Conservation (phyloP, 306 rosid genomes). For the Begonia fuchsioides region DNA sequence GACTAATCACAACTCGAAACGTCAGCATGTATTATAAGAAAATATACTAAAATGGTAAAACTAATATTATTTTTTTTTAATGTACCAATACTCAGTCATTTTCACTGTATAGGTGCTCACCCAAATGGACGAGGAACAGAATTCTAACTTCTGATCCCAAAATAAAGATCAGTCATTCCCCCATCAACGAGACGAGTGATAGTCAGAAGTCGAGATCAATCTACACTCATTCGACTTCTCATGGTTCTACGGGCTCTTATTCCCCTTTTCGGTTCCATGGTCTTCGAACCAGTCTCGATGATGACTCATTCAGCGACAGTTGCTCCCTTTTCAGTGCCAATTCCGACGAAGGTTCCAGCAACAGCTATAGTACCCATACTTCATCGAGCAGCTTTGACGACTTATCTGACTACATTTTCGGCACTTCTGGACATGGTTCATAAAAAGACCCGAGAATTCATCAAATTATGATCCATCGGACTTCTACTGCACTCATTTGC, state of each 20-base stretch:
- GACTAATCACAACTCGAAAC: too few species aligned
- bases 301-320: conserved; percentile 76
- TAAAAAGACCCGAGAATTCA: conserved; percentile 11
- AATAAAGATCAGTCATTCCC: conserved; percentile 21
- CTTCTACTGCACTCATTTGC: conserved; percentile 36
- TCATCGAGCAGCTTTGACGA: conserved; percentile 52
- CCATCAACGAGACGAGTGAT: conserved; percentile 22
- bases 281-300: conserved; percentile 40
- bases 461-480: conserved; percentile 37
- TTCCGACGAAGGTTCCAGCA: conserved; percentile 81
- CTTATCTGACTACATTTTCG: conserved; percentile 62
- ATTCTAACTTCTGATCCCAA: conserved; percentile 33
- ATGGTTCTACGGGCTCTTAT: conserved; percentile 25
- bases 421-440: conserved; percentile 43
- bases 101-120: conserved; percentile 48
- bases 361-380: conserved; percentile 52
- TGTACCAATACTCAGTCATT: too few species aligned
- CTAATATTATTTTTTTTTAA: too few species aligned
- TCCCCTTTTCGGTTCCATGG: conserved; percentile 32
- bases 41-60: too few species aligned
- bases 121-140: conserved; percentile 46
- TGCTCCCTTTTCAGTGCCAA: conserved; percentile 62
- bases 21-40: too few species aligned
- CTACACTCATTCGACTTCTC: conserved; percentile 14
- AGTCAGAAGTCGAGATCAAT: conserved; percentile 14